Conservation (phyloP, 169 alveolate genomes). For the Fabrea salina region DNA sequence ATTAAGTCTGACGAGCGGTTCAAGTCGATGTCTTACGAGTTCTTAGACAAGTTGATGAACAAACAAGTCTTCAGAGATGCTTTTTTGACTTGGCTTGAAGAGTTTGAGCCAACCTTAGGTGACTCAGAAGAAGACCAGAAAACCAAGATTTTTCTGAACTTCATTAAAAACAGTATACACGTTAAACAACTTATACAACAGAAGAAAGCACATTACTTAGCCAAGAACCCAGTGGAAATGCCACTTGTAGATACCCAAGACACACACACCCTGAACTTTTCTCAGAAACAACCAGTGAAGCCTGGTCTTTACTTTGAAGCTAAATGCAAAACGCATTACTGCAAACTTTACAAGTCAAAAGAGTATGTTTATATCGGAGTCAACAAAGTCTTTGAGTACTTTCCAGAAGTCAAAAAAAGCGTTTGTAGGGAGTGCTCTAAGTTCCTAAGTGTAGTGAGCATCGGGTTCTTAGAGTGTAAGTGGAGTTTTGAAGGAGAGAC, state of each 20-base stretch:
- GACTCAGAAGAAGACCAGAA: background rate
- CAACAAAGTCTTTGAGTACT: background rate
- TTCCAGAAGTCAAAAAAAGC: background rate
- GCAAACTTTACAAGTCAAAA: background rate
- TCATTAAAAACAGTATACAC: background rate
- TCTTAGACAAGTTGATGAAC: background rate
- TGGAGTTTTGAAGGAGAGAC: background rate
- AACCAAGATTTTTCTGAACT: background rate
- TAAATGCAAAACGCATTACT: background rate
- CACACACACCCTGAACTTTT: background rate
- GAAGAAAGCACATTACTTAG: background rate
- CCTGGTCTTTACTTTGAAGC: background rate
- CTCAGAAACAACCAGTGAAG: background rate
- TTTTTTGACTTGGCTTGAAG: background rate
- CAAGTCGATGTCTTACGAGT: slow-evolving; percentile 32
- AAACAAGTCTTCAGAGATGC: background rate
- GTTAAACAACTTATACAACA: background rate
- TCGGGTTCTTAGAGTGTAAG: background rate
- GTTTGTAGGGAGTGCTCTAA: background rate
- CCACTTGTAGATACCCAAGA: background rate
- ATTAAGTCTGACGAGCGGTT: background rate
- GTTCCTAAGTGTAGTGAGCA: background rate
- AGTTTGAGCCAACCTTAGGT: background rate
- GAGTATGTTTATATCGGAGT: background rate
- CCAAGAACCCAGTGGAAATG: background rate